A percentile compares a stretch with the other conserved stretches of the same genome.
These are phyloP conservation scores for Beauveria scarabaeidicola DNA, from an alignment of 2,329 filamentous ascomycete species.

Conservation along the genomic window DNA sequence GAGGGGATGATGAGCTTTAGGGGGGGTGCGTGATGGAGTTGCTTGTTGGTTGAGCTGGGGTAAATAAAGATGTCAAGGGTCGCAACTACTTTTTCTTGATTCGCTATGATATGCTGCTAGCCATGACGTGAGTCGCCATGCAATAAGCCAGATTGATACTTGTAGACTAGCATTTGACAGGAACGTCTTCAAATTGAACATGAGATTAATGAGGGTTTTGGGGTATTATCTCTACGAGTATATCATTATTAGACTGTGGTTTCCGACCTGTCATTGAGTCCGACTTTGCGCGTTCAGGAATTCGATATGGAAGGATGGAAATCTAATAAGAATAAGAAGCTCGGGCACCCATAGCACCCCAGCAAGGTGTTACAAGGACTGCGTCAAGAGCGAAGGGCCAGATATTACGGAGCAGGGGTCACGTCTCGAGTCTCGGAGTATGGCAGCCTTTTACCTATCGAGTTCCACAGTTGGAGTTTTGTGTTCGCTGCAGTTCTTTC, in stretches of 20 bases:
- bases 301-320: no score
- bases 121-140: not conserved
- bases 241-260: no score
- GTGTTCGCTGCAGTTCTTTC: not conserved
- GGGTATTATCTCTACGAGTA: no score
- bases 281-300: no score
- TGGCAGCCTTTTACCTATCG: not conserved
- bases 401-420: not conserved
- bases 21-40: not conserved
- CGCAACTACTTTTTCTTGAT: no score
- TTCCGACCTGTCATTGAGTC: no score
- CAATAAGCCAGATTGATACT: not conserved
- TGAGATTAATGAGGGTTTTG: not conserved
- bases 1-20: constrained; percentile 22
- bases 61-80: no score
- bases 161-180: not conserved
- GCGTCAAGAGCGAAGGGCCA: not conserved
- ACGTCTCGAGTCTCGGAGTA: not conserved
- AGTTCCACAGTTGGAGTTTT: not conserved
- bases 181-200: not conserved
- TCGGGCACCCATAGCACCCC: no score
- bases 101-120: not conserved
- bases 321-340: no score
- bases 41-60: not conserved
- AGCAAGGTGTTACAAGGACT: not conserved